Percentiles rank a stretch among this genome's conserved stretches.
Conservation (phyloP, 331 rosid genomes). For the Phaseolus coccineus region DNA sequence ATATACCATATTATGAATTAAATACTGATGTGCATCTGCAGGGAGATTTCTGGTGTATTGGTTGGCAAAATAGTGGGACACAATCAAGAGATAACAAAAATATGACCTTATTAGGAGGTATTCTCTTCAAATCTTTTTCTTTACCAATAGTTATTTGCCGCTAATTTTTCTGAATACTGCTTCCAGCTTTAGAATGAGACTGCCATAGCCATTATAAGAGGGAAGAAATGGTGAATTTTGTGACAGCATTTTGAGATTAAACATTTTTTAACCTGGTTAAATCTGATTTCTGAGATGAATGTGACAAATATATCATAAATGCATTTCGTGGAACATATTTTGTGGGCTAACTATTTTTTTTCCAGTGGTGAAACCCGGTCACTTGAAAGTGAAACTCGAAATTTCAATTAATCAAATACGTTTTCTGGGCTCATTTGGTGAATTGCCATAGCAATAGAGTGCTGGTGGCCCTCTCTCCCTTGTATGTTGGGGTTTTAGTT, state of each 20-base stretch:
- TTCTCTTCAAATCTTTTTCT: constrained; percentile 33
- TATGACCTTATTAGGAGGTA: constrained; percentile 96
- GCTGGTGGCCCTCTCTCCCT: not conserved
- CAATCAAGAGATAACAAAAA: constrained; percentile 87
- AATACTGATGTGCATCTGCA: constrained; percentile 53
- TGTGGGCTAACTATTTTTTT: not conserved
- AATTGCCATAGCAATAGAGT: not conserved
- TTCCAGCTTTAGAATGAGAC: constrained; percentile 10
- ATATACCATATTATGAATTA: constrained; percentile 18
- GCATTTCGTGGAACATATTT: not conserved
- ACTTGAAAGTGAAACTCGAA: not conserved
- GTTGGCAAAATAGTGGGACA: constrained; percentile 98
- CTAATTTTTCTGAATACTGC: constrained; percentile 32
- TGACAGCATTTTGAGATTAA: not conserved
- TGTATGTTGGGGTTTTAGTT: not conserved
- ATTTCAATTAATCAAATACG: not conserved
- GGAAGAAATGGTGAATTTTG: not conserved
- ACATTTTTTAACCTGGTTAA: not conserved
- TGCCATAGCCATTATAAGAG: not conserved
- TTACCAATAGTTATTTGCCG: constrained; percentile 2
- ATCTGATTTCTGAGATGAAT: not conserved
- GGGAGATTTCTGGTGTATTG: constrained; percentile 91
- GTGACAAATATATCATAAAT: not conserved
- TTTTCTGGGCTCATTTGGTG: not conserved
- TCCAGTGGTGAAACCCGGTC: not conserved